These are phyloP conservation scores for Eucalyptus polyanthemos DNA, from an alignment of 345 rosid genomes.

Conservation along the genomic window DNA sequence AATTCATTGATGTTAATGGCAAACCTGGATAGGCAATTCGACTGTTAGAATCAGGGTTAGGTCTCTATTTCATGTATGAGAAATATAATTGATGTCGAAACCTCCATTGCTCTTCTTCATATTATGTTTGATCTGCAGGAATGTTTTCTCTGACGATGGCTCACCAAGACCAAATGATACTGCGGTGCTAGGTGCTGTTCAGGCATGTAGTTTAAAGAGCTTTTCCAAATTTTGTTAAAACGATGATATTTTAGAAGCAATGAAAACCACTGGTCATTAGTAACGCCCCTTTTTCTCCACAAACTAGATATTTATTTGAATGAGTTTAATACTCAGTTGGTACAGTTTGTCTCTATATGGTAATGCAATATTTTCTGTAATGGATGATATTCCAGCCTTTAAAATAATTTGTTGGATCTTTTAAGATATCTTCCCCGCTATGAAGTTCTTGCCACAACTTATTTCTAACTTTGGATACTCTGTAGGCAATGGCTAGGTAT, in stretches of 20 bases:
- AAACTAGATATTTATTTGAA: background rate
- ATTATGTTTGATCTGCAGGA: constrained; percentile 31
- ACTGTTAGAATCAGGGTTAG: background rate
- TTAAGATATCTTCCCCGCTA: background rate
- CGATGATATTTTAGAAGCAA: background rate
- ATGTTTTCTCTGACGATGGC: constrained; percentile 83
- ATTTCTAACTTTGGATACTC: background rate
- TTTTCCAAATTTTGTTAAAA: background rate
- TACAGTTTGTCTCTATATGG: background rate
- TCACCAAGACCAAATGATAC: constrained; percentile 41
- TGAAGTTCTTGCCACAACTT: background rate
- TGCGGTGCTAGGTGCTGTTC: constrained; percentile 41
- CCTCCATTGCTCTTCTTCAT: background rate
- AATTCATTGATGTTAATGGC: background rate
- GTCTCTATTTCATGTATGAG: background rate
- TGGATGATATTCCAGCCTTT: background rate
- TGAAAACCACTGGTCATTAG: background rate
- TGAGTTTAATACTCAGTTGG: background rate
- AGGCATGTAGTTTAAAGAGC: constrained; percentile 34
- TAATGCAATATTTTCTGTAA: background rate
- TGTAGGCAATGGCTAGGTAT: constrained; percentile 87
- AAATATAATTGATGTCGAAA: background rate
- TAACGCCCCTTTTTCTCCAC: background rate
- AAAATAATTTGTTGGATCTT: background rate
- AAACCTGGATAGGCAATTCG: background rate